These are phyloP conservation scores for Aspergillus bridgeri DNA, from an alignment of 495 filamentous ascomycete species.

Conservation along the genomic window DNA sequence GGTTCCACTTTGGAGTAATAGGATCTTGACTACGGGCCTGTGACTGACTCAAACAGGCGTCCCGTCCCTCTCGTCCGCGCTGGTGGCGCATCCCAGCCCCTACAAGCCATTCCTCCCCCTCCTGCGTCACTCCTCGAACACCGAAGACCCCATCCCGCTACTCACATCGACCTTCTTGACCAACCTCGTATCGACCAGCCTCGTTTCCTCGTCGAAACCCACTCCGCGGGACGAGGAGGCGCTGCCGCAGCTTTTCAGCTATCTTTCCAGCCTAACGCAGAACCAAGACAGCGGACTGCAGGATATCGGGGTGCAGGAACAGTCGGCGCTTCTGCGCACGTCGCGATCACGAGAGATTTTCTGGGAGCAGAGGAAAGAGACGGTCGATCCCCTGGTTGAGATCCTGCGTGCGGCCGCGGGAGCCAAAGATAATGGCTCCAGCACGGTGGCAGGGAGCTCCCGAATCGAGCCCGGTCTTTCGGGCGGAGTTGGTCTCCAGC, in stretches of 20 bases:
- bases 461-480: conserved; percentile 62
- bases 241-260: conserved; percentile 79
- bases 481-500: conserved; percentile 85
- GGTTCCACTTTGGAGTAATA: not conserved
- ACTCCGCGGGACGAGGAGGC: conserved; percentile 64
- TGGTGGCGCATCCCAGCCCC: conserved; percentile 71
- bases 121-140: conserved; percentile 71
- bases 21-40: not conserved
- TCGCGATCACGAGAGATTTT: conserved; percentile 74
- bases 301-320: conserved; percentile 91
- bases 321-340: conserved; percentile 80
- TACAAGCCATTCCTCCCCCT: conserved; percentile 86
- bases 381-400: conserved; percentile 74
- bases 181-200: conserved; percentile 69
- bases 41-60: conserved; percentile 54
- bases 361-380: conserved; percentile 83
- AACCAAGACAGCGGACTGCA: conserved; percentile 83
- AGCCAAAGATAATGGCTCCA: conserved; percentile 61
- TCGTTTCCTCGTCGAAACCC: conserved; percentile 53
- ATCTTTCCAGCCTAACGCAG: conserved; percentile 75
- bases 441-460: conserved; percentile 63
- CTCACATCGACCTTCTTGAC: conserved; percentile 86
- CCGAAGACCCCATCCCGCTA: conserved; percentile 83
- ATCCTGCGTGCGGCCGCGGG: conserved; percentile 80
- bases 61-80: conserved; percentile 67